Evolutionary conservation across 805 yeast genomes (phyloP), one percentile per base, ranked within the genome.

Genomic region (Candida stauntonica): DNA sequence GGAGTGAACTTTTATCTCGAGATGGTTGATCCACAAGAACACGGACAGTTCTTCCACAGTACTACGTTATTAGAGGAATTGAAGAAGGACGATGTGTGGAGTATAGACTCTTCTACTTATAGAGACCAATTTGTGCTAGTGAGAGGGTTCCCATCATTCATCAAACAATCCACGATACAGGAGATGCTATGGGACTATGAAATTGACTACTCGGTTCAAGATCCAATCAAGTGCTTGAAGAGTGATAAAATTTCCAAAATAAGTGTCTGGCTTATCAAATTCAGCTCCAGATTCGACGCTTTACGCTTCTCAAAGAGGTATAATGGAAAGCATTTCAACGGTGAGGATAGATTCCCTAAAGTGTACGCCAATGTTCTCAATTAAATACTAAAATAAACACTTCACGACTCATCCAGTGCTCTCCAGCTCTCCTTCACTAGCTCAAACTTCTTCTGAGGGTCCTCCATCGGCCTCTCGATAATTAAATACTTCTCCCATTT

Each of bases 401-500:
- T 17, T 17, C 12, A 6, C 13, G 28, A 32, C 13, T 46, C 48
- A n/a, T 39, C 36, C 43, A 78, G 66, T 20, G 73, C 64, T 47
- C 84, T 67, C 93, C 93, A 85, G 7, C 86, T 83, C 45, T 78
- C 86, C 35, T 85, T 64, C 2, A 78, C 68, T 14, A 85, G 57
- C 47, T 75, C 81, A 74, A 78, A 79, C 36, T 62, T 66, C 26
- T 60, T 62, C 11, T 53, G 45, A 9, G 51, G 36, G 16, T 55
- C 60, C 12, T 53, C 51, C 2, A 42, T 41, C 17, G 61, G 63
- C 40, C 65, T 72, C 48, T 80, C 87, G 12, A 76, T 67, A 26
- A 91, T 77, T 12, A 70, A 77, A 58, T 84, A 91, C 57, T 84
- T 86, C 56, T 91, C 97, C 96, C 96, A 86, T 20, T 79, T 78